phyloP scores from a whole-genome alignment of 306 rosid species.

The Trichosanthes cucumerina region DNA sequence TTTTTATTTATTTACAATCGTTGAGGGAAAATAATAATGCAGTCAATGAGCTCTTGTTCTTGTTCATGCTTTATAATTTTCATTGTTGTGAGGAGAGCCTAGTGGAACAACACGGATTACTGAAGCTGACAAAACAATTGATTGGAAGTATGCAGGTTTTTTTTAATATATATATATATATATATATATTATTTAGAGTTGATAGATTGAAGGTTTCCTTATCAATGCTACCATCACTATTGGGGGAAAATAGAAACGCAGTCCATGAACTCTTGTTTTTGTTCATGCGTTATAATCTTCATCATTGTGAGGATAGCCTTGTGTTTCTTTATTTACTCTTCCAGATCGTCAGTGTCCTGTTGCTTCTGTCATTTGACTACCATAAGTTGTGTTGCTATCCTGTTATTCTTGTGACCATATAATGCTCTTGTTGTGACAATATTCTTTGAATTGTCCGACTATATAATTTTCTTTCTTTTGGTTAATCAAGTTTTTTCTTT shows the following conservation, averaged over 20 bases:
- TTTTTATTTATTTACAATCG: not conserved
- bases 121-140: conserved; percentile 85
- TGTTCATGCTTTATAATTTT: not conserved
- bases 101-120: conserved; percentile 38
- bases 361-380: not conserved
- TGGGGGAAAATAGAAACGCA: not conserved
- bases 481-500: not conserved
- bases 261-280: not conserved
- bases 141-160: conserved; percentile 43
- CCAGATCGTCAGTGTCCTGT: not conserved
- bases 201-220: conserved; percentile 4
- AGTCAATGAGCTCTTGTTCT: not conserved
- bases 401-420: not conserved
- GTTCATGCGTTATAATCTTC: not conserved
- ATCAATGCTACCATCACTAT: not conserved
- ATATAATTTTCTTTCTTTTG: not conserved
- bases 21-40: not conserved
- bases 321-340: not conserved
- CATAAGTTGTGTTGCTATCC: not conserved
- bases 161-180: too few relatives aligned
- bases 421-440: not conserved
- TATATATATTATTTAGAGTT: conserved; percentile 2
- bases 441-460: not conserved
- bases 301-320: not conserved
- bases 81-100: not conserved